Evolutionary conservation across 352 stramenopile genomes (phyloP), one percentile per base, ranked within the genome.

Genomic region (Phytopythium mirpurense): DNA sequence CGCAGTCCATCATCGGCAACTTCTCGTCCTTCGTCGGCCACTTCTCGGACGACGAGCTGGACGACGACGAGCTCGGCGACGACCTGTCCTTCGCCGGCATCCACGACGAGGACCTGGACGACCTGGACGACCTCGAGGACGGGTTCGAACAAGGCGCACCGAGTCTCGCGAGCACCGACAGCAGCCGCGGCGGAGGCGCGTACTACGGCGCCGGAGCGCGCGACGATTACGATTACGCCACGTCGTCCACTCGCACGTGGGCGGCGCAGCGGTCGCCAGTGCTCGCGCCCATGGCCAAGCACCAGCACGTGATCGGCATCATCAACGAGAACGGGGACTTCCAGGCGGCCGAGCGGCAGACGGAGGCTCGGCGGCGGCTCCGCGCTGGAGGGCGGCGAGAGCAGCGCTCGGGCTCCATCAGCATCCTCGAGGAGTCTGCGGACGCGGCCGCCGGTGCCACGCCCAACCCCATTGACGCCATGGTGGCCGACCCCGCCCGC

Each of bases 1-100:
- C 78, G 10, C 67, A 84, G 37, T 77, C 80, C 9, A 88, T 91
- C 70, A 68, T 88, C 21, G 78, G 77, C 18, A 91, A 82, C 35
- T 91, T 89, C 54, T 86, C 80, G 40, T 71, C 74, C 16, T 49
- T 88, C 8, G 77, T 88, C 29, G 67, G 75, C 2, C 60, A 72
- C 0, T 72, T 88, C 56, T 79, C 73, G 19, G 80, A 90, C 55
- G 79, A 90, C 40, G 53, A 78, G 0, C 47, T 81, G 6, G 74
- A 85, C 31, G 74, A 82, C 37, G 74, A 85, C 35, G 74, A 82
- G 29, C 72, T 81, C 34, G 62, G 72, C 27, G 66, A 71, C 21
- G 65, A 68, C 16, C 41, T 67, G 34, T 69, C 54, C n/a, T 74
- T 69, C 47, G 61, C 57, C 16, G 63, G 63, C n/a, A 65, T 76